Evolutionary conservation across 306 rosid genomes (phyloP), one percentile per base, ranked within the genome.

Genomic region (Arachis stenosperma): DNA sequence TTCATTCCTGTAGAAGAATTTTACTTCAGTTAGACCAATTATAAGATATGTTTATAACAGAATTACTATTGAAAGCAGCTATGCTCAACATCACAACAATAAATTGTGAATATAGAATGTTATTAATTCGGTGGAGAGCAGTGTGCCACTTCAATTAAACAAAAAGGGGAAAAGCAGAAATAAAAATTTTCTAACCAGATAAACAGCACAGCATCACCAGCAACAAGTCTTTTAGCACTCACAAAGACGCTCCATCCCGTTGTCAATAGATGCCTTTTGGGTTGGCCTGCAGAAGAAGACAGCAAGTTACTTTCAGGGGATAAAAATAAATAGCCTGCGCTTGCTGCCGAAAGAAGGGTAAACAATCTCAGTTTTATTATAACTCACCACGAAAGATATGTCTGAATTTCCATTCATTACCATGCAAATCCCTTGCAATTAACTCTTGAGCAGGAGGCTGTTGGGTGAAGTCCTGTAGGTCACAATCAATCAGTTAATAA

Each of bases 161-260:
- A 13, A 47, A 13, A 40, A 6, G 22, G 47, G 6, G 12, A 73
- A 13, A 2, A 74, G 50, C 42, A 22, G 47, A 33, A 60, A 12
- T 36, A 73, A 9, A 69, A 53, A 70, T 48, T n/a, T 64, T 73
- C 85, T 50, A 70, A 91, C 98, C 98, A 94, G 80, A 94, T 91
- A 79, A 91, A 94, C 64, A 94, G 90, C 69, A 94, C 98, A 0
- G 98, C 89, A 77, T 94, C 98, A 17, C 98, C 97, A 57, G 98
- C 97, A 81, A 91, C 91, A 61, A 94, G 95, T 79, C 96, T 85
- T 82, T 94, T 94, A 61, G 97, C 94, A 91, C 97, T 94, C 56
- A 94, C 97, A 77, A 94, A 94, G 75, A 94, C 98, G 80, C 98
- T 94, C 98, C 98, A 94, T 75, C 98, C 98, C 14, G 98, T 94